Evolutionary conservation across 768 basidiomycete genomes (phyloP).

Genomic region (Mycena capillaripes): DNA sequence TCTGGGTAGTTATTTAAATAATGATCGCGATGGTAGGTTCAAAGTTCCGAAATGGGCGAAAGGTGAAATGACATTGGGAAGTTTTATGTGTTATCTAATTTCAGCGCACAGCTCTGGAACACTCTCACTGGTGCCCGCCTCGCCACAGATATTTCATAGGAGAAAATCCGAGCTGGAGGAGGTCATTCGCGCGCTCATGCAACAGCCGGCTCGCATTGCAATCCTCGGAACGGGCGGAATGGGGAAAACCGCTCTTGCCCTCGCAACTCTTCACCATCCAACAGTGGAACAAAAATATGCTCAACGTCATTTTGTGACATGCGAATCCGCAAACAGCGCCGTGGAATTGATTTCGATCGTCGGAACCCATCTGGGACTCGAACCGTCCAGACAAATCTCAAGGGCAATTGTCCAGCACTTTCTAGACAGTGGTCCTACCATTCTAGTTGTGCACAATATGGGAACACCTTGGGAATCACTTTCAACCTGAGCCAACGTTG

Average conservation of each 20-base stretch:
- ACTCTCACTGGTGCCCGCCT: neutral
- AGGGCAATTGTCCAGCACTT: neutral
- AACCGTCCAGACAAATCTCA: neutral
- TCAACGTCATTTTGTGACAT: neutral
- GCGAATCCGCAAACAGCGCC: neutral
- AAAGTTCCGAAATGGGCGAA: neutral
- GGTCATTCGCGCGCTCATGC: neutral
- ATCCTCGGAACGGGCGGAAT: slow-evolving; percentile 1
- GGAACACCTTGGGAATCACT: slow-evolving; percentile 4
- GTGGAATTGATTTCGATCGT: neutral
- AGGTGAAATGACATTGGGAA: neutral
- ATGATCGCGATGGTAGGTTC: neutral
- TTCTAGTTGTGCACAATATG: neutral
- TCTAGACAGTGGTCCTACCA: neutral
- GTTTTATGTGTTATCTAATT: neutral
- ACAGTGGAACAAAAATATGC: neutral
- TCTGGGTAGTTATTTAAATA: neutral
- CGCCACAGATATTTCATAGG: slow-evolving; percentile 5
- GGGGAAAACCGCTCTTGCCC: slow-evolving; percentile 4
- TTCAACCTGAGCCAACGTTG: neutral
- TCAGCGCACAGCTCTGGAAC: neutral
- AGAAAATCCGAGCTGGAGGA: slow-evolving; percentile 7
- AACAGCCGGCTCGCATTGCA: neutral
- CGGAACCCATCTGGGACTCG: neutral
- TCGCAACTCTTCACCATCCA: neutral